These are phyloP conservation scores for Rhodomyrtus tomentosa DNA, from an alignment of 345 rosid genomes.

Conservation along the genomic window DNA sequence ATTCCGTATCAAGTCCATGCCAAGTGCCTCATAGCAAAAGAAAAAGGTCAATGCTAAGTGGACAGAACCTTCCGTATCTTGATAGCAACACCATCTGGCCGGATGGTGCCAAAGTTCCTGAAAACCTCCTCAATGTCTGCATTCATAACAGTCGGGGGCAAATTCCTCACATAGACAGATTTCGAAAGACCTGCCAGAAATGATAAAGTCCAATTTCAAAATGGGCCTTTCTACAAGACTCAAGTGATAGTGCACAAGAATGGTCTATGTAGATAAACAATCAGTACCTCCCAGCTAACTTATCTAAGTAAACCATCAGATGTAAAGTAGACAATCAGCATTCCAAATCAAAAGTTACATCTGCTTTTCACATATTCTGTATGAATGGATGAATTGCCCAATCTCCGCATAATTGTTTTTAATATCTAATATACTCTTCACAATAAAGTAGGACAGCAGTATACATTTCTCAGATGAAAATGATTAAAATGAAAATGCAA, in stretches of 20 bases:
- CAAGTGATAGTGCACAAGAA: constrained; percentile 11
- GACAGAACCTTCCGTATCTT: constrained; percentile 71
- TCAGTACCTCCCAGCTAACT: background rate
- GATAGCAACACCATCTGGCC: constrained; percentile 82
- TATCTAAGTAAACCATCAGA: background rate
- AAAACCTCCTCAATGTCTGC: constrained; percentile 85
- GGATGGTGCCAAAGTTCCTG: constrained; percentile 69
- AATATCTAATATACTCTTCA: background rate
- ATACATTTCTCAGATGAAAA: background rate
- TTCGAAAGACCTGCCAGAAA: constrained; percentile 59
- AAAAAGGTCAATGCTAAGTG: background rate
- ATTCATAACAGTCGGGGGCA: constrained; percentile 71
- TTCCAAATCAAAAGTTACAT: background rate
- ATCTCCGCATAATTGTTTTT: background rate
- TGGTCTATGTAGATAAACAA: background rate
- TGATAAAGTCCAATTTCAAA: background rate
- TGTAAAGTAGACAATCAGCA: background rate
- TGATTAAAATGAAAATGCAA: background rate
- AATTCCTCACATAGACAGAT: constrained; percentile 92
- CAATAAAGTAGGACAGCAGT: background rate
- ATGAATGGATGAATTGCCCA: background rate
- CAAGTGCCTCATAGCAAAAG: background rate
- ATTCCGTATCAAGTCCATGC: background rate
- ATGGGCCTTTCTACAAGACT: constrained; percentile 1
- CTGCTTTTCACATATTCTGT: background rate